Evolutionary conservation across 2,329 filamentous ascomycete genomes (phyloP), one percentile per base, ranked within the genome.

Genomic region (Ascochyta clinopodiicola): DNA sequence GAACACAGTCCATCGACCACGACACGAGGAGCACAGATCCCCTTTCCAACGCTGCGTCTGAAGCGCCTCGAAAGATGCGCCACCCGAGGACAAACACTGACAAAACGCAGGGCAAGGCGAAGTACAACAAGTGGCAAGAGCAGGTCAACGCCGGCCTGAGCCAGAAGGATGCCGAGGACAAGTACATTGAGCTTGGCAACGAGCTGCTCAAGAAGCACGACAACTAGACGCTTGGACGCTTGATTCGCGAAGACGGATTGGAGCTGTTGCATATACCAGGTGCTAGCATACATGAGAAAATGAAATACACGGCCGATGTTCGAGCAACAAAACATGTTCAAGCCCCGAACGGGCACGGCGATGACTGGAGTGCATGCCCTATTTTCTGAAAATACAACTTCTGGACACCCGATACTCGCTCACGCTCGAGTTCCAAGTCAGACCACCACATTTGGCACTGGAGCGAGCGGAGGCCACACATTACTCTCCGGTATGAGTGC

Each of bases 51-150:
- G 6, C 25, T 12, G 19, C n/a, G 13, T 12, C 31, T 13, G 36
- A 25, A 10, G 27, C 15, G 19, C 12, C 10, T 22, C n/a, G 15
- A 21, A 6, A 7, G 19, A 27, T 21, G 9, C 13, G 24, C 6
- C 19, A 31, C 32, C 6, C 17, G 32, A 22, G 25, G 9, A 43
- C n/a, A 22, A 29, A 27, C 40, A 44, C 51, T 64, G 42, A 54
- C n/a, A 31, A 15, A n/a, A 19, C 17, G 42, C 67, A 92, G 90
- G 86, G 81, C 79, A 96, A 95, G 81, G 86, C 86, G 69, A 96
- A 96, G 84, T 85, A 88, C 80, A 84, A 82, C 68, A 86, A 88
- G 50, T 96, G 92, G 92, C 80, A 91, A 78, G 83, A 87, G 72
- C 70, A 87, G 60, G 84, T 86, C 69, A 84, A 92, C 59, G 82